These are phyloP conservation scores for Coemansia sp. DNA, from an alignment of 192 early-diverging fungal genomes.

Conservation along the genomic window DNA sequence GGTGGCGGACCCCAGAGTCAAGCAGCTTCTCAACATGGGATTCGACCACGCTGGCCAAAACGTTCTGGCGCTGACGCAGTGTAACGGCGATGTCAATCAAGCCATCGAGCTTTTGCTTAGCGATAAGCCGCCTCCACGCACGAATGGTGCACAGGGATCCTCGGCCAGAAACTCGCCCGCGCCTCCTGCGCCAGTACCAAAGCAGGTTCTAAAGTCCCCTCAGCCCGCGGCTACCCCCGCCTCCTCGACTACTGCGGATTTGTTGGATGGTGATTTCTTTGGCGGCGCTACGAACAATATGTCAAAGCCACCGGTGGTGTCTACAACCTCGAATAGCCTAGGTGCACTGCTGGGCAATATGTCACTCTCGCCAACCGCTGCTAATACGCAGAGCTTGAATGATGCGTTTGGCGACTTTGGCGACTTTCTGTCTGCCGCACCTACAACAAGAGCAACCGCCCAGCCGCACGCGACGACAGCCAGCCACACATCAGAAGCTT, in stretches of 20 bases:
- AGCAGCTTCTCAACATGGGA: slow-evolving; percentile 68
- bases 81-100: slow-evolving; percentile 74
- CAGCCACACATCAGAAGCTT: neutral
- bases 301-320: neutral
- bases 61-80: slow-evolving; percentile 64
- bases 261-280: slow-evolving; percentile 35
- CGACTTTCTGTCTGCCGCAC: slow-evolving; percentile 40
- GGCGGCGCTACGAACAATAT: slow-evolving; percentile 1
- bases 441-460: slow-evolving; percentile 1
- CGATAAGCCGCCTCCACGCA: slow-evolving; percentile 40
- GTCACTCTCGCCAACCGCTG: slow-evolving; percentile 18
- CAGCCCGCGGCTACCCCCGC: neutral
- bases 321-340: slow-evolving; percentile 6
- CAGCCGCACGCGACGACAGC: neutral
- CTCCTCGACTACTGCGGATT: slow-evolving; percentile 6
- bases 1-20: slow-evolving; percentile 58
- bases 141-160: neutral
- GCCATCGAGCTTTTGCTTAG: slow-evolving; percentile 61
- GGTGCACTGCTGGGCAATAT: slow-evolving; percentile 35
- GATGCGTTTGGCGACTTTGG: slow-evolving; percentile 57
- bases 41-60: slow-evolving; percentile 71
- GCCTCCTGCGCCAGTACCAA: slow-evolving; percentile 12
- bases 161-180: slow-evolving; percentile 2
- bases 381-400: slow-evolving; percentile 7
- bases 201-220: slow-evolving; percentile 7